Evolutionary conservation across 331 rosid genomes (phyloP), one percentile per base, ranked within the genome.

Genomic region (Cydonia oblonga): DNA sequence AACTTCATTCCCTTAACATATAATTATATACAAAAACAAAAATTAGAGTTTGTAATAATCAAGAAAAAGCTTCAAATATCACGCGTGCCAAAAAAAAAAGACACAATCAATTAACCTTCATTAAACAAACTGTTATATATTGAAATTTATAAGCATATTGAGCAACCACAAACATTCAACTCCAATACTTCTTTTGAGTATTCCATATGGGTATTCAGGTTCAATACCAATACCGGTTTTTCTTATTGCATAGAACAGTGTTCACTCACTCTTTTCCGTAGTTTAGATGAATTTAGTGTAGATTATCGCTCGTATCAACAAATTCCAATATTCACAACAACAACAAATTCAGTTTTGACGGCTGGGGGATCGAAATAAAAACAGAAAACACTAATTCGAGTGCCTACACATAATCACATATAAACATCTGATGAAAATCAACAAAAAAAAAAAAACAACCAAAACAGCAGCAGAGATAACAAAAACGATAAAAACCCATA

Each of bases 1-100:
- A 71, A 69, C 52, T 63, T 76, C 51, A 56, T 75, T 77, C 80
- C 77, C 84, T 76, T 51, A 24, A 35, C 42, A 33, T 8, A 33
- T 46, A 53, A 60, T 69, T n/a, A n/a, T 6, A 38, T 49, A 16
- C 19, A 33, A 20, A 77, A 52, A 28, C 11, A 49, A 61, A 38
- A 24, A 40, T 62, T 9, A 70, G 22, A 35, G 28, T 25, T 32
- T 22, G 46, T 22, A 18, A 26, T 24, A 29, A 22, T 29, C 7
- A 61, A 13, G 12, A 1, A 23, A 68, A 5, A 59, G 61, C 38
- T 46, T 60, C 42, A 35, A 33, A 72, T 11, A 28, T 69, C 64
- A 54, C 53, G 52, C 8, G 10, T 32, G 52, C 52, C 32, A 32
- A 53, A 69, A 20, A 2, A 28, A 19, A 20, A 20, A 29, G 10